Percentiles rank a stretch among this genome's conserved stretches.
These are phyloP conservation scores for Floccularia luteovirens DNA, from an alignment of 768 basidiomycete species.

Conservation along the genomic window DNA sequence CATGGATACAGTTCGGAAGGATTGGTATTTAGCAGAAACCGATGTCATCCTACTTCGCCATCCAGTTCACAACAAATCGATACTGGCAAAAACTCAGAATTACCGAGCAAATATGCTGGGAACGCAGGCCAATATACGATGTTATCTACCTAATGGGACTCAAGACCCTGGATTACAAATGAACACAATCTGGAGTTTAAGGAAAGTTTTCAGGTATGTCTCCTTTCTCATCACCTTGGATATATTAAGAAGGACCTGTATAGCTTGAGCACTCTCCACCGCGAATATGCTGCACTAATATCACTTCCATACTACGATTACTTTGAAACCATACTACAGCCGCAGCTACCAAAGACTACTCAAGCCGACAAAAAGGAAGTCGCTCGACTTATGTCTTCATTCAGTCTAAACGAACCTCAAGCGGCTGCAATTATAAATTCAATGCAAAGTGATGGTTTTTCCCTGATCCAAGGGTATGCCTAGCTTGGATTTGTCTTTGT, in stretches of 20 bases:
- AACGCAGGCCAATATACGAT: conserved; percentile 54
- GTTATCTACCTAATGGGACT: conserved; percentile 27
- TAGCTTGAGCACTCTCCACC: conserved; percentile 85
- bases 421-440: conserved; percentile 82
- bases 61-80: conserved; percentile 37
- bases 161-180: conserved; percentile 57
- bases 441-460: conserved; percentile 67
- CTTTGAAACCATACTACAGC: conserved; percentile 59
- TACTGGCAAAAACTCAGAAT: conserved; percentile 60
- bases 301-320: conserved; percentile 81
- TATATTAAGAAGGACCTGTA: conserved; percentile 4
- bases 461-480: conserved; percentile 87
- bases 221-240: background rate
- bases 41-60: conserved; percentile 80
- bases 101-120: conserved; percentile 30
- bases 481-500: conserved; percentile 1
- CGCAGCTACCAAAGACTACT: conserved; percentile 44
- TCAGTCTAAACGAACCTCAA: conserved; percentile 89
- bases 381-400: conserved; percentile 55
- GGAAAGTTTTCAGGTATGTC: conserved; percentile 76
- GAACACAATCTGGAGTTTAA: conserved; percentile 63
- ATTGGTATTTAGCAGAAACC: conserved; percentile 73
- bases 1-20: conserved; percentile 47
- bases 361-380: conserved; percentile 44
- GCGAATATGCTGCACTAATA: conserved; percentile 86